phyloP scores from a whole-genome alignment of 169 alveolate genomes.

The Plasmodium chabaudi region DNA sequence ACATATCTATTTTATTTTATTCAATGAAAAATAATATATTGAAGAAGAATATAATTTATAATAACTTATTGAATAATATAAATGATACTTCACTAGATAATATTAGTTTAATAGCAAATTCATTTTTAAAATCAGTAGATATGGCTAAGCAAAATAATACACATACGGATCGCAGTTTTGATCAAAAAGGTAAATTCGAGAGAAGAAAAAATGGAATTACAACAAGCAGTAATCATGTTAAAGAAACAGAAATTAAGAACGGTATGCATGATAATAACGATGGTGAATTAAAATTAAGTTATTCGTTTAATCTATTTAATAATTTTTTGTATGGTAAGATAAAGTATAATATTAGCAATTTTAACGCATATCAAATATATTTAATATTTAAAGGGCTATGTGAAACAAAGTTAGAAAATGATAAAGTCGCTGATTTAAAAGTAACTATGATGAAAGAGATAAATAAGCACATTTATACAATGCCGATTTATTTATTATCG shows the following conservation, averaged over 20 bases:
- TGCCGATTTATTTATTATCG: slow-evolving; percentile 45
- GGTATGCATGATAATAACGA: neutral
- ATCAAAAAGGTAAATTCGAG: neutral
- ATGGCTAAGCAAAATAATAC: neutral
- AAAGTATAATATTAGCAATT: slow-evolving; percentile 40
- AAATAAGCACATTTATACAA: slow-evolving; percentile 17
- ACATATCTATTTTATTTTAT: slow-evolving; percentile 41
- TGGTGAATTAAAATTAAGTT: neutral
- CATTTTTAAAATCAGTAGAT: slow-evolving; percentile 33
- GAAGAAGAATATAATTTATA: slow-evolving; percentile 43
- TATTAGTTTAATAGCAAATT: slow-evolving; percentile 31
- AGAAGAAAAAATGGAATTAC: neutral
- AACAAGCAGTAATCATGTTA: neutral
- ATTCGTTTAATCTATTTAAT: slow-evolving; percentile 48
- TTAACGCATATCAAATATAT: slow-evolving; percentile 31
- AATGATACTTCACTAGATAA: slow-evolving; percentile 26
- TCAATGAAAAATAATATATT: slow-evolving; percentile 28
- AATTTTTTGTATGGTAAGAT: slow-evolving; percentile 69
- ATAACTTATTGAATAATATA: slow-evolving; percentile 30
- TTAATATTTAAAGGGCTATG: slow-evolving; percentile 47
- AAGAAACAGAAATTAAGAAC: neutral
- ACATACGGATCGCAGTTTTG: neutral
- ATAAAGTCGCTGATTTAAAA: slow-evolving; percentile 39
- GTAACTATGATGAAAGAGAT: slow-evolving; percentile 4
- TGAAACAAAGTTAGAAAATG: slow-evolving; percentile 41